Conservation (phyloP, 352 stramenopile genomes). For the Globisporangium polare region DNA sequence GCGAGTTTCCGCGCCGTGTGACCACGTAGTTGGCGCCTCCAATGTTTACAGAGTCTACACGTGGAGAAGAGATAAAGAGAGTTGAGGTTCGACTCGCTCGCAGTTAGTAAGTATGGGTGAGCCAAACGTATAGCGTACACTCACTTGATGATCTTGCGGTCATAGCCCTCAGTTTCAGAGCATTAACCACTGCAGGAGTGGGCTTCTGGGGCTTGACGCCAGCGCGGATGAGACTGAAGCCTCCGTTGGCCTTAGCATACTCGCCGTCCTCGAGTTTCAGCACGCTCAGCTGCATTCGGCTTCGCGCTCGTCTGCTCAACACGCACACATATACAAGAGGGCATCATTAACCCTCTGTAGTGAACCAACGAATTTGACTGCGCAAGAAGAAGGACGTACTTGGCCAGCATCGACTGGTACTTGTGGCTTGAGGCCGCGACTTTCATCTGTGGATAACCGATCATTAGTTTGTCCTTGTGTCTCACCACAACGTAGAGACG, state of each 20-base stretch:
- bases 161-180: neutral
- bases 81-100: neutral
- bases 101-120: neutral
- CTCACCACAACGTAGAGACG: neutral
- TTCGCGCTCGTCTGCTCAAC: conserved; percentile 24
- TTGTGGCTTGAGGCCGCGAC: conserved; percentile 4
- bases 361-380: neutral
- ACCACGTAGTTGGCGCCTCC: conserved; percentile 44
- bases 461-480: too few species aligned
- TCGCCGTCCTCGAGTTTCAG: conserved; percentile 61
- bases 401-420: conserved; percentile 5
- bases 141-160: conserved; percentile 3
- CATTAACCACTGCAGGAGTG: neutral
- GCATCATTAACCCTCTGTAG: neutral
- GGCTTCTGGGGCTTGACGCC: conserved; percentile 36
- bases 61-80: conserved; percentile 6
- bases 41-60: conserved; percentile 39
- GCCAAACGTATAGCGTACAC: neutral
- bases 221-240: conserved; percentile 65
- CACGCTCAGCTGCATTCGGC: conserved; percentile 48
- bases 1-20: conserved; percentile 32
- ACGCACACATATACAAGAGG: neutral
- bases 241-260: conserved; percentile 69
- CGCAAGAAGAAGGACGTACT: conserved; percentile 6
- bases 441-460: conserved; percentile 7